Percentiles rank a stretch among this genome's conserved stretches.
phyloP scores from a whole-genome alignment of 179 eudicot genomes.

The Nepenthes alata region DNA sequence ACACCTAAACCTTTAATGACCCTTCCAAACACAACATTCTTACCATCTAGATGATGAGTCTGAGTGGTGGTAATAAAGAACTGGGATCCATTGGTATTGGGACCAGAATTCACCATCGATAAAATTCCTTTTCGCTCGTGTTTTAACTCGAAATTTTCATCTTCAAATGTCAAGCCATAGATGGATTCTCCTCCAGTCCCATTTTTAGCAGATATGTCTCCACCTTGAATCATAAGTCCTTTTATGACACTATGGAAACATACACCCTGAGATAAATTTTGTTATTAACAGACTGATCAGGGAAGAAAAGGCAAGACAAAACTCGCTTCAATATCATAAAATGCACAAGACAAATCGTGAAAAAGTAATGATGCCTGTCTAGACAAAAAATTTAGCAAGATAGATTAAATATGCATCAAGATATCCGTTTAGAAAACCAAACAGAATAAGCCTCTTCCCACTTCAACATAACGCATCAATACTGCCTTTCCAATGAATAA shows the following conservation, averaged over 20 bases:
- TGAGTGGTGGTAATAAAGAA: slow-evolving; percentile 57
- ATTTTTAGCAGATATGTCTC: slow-evolving; percentile 42
- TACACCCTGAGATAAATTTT: slow-evolving; percentile 33
- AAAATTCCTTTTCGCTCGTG: slow-evolving; percentile 72
- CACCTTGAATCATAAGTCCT: slow-evolving; percentile 61
- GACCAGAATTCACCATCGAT: slow-evolving; percentile 69
- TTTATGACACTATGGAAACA: slow-evolving; percentile 47
- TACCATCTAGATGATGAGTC: slow-evolving; percentile 54
- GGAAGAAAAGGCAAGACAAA: not conserved
- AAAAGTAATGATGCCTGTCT: too few relatives aligned
- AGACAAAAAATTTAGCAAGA: too few relatives aligned
- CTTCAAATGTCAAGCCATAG: slow-evolving; percentile 56
- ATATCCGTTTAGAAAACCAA: too few relatives aligned
- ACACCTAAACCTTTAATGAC: slow-evolving; percentile 65
- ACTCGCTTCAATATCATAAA: too few relatives aligned
- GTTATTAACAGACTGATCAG: not conserved
- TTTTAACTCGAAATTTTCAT: slow-evolving; percentile 62
- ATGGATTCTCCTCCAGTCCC: slow-evolving; percentile 64
- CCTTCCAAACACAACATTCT: slow-evolving; percentile 72
- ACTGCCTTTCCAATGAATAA: not conserved
- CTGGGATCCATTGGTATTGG: slow-evolving; percentile 65
- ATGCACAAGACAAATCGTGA: too few relatives aligned
- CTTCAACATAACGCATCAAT: not conserved
- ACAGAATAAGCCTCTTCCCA: too few relatives aligned
- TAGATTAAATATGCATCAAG: too few relatives aligned